Percentiles rank a stretch among this genome's conserved stretches.
Conservation (phyloP, 352 stramenopile species). For the Phytophthora syringae region DNA sequence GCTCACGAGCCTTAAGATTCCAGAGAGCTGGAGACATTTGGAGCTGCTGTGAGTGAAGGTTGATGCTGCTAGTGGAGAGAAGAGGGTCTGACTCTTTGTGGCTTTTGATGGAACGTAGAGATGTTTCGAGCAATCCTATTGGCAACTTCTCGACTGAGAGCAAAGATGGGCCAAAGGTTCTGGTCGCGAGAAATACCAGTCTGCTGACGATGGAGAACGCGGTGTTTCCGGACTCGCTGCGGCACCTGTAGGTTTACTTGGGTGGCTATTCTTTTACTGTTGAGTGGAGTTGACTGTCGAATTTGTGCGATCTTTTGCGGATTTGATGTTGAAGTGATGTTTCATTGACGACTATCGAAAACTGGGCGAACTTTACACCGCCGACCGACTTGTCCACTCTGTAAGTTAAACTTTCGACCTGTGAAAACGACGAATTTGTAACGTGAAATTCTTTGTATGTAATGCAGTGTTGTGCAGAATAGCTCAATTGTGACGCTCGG, state of each 20-base stretch:
- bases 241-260: constrained; percentile 21
- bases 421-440: not conserved
- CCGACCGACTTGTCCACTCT: constrained; percentile 38
- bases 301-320: not conserved
- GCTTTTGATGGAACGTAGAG: constrained; percentile 11
- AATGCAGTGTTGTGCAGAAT: constrained; percentile 27
- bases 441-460: not conserved
- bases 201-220: constrained; percentile 18
- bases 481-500: constrained; percentile 27
- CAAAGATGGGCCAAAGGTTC: constrained; percentile 24
- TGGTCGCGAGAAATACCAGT: constrained; percentile 34
- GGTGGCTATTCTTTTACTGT: too few species aligned
- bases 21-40: constrained; percentile 20
- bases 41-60: constrained; percentile 28
- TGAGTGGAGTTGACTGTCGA: too few species aligned
- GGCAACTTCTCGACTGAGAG: constrained; percentile 19
- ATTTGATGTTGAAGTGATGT: constrained; percentile 27
- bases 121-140: constrained; percentile 42
- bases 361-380: constrained; percentile 29
- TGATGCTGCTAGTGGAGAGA: not conserved
- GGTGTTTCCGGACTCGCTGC: constrained; percentile 23
- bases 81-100: not conserved
- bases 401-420: constrained; percentile 22
- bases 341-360: constrained; percentile 24
- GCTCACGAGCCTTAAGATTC: constrained; percentile 26